These are phyloP conservation scores for Rhynchospora tenuis DNA, from an alignment of 176 grass and related monocot genomes.

Conservation along the genomic window DNA sequence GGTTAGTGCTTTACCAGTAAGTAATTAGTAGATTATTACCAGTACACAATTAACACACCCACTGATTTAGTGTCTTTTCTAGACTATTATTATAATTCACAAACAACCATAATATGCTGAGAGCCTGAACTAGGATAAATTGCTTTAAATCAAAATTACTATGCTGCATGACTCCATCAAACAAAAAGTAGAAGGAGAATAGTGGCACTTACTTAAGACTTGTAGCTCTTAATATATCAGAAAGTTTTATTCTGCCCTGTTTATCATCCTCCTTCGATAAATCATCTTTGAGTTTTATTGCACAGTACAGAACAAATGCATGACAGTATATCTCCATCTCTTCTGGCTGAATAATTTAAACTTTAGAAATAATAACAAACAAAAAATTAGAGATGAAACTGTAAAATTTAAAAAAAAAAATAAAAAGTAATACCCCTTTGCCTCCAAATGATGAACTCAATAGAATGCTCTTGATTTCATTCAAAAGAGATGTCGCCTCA, in stretches of 20 bases:
- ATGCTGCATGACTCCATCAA: background rate
- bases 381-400: background rate
- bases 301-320: constrained; percentile 73
- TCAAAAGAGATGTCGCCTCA: constrained; percentile 43
- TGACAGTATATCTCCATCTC: constrained; percentile 53
- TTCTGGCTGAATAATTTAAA: constrained; percentile 38
- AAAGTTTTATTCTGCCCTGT: constrained; percentile 33
- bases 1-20: background rate
- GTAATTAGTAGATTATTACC: background rate
- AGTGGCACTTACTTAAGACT: constrained; percentile 50
- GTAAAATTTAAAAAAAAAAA: background rate
- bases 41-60: background rate
- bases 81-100: background rate
- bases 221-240: constrained; percentile 52
- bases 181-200: background rate
- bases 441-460: constrained; percentile 42
- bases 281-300: constrained; percentile 39
- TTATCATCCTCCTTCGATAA: constrained; percentile 34
- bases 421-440: constrained; percentile 31
- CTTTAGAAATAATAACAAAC: constrained; percentile 18
- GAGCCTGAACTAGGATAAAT: background rate
- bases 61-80: background rate
- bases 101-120: background rate
- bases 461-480: constrained; percentile 43
- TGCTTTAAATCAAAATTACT: background rate